Base-by-base conservation (phyloP, 306 rosid species). In the Corylus heterophylla region DNA sequence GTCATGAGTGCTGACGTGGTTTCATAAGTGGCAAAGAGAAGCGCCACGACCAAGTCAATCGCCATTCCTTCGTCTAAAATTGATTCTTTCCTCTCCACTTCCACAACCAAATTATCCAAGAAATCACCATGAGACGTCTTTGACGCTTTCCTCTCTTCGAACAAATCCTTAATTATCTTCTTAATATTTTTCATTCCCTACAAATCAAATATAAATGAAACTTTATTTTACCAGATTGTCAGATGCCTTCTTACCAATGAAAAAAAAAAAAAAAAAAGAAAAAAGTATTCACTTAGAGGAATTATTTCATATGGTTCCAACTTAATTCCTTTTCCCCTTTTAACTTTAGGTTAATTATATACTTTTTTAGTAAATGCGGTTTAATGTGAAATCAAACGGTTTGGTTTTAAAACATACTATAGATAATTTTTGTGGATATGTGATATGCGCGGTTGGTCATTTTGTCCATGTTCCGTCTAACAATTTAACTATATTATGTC, bases 11-110 rank as follows among this genome's bases (percentile, higher is more conserved):
- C 13, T 20, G 54, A 55, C 16, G 69, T 39, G 13, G 81, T 55
- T 56, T 58, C 76, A 4, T 45, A 61, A n/a, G 39, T 10, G 35
- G 76, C 76, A 48, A 78, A 78, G 16, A 71, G 70, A 18, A 78
- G 55, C 45, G 48, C 4, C 58, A 78, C 58, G 4, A 58, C 8
- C 58, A 78, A 20, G 12, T 78, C 71, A 27, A 55, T 13, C 18
- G 63, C 76, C 1, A 56, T 25, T 31, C 35, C 42, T 49, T 78
- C 82, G 25, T 14, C 59, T 9, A 78, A 4, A 56, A 71, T 6
- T 9, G 35, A 55, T 0, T 71, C 71, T 11, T 78, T 71, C 31
- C 70, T 71, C 63, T 48, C 27, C 39, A 71, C n/a, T 71, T 78
- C 82, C 39, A 58, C 51, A 54, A 9, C 2, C 12, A 37, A 55